phyloP scores from a whole-genome alignment of 2,329 filamentous ascomycete genomes.

The Hypoxylon sp. region DNA sequence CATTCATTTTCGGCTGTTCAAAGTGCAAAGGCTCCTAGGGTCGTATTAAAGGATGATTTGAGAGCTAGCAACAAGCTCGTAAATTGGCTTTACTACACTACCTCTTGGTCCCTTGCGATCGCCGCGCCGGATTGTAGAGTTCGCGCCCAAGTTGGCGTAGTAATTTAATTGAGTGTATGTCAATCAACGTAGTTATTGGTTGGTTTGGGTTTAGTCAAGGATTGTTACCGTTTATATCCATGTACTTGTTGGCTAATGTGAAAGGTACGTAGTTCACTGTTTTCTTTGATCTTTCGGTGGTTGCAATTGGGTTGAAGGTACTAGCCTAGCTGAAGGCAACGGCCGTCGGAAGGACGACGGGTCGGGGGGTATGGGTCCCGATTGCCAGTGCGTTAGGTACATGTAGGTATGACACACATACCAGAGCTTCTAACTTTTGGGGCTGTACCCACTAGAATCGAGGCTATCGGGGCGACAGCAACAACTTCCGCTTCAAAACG shows the following conservation, averaged over 20 bases:
- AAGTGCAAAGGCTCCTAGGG: conserved; percentile 15
- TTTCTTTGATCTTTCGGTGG: conserved; percentile 36
- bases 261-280: conserved; percentile 39
- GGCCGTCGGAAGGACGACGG: conserved; percentile 48
- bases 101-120: conserved; percentile 7
- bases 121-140: conserved; percentile 2
- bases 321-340: conserved; percentile 7
- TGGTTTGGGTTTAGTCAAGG: conserved; percentile 15
- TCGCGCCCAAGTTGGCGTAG: conserved; percentile 3
- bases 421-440: conserved; percentile 12
- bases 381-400: conserved; percentile 20
- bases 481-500: conserved; percentile 1
- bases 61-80: conserved; percentile 26
- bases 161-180: conserved; percentile 17
- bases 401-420: neutral
- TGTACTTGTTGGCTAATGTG: conserved; percentile 4
- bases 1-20: conserved; percentile 69
- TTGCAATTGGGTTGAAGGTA: conserved; percentile 4
- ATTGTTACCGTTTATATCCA: conserved; percentile 13
- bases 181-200: conserved; percentile 11
- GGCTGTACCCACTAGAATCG: conserved; percentile 24
- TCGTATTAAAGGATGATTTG: conserved; percentile 25
- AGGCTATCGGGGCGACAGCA: conserved; percentile 22
- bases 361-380: conserved; percentile 23
- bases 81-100: conserved; percentile 18